Percentiles rank a stretch among this genome's conserved stretches.
Evolutionary conservation across 2,329 filamentous ascomycete genomes (phyloP).

Genomic region (Alternaria conjuncta): DNA sequence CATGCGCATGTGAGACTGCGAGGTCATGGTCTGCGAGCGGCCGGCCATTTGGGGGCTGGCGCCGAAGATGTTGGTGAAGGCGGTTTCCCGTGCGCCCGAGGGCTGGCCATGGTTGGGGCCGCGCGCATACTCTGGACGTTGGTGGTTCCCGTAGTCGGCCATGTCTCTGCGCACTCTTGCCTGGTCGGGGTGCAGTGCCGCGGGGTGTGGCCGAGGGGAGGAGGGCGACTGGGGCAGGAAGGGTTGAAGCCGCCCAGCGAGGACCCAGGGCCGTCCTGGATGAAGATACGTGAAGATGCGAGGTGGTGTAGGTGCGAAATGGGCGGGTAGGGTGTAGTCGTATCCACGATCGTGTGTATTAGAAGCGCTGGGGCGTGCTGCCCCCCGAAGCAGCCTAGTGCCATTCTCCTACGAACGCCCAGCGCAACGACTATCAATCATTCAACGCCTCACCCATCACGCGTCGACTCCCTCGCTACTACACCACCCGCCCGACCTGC

Average conservation of each 20-base stretch:
- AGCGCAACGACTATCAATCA: conserved; percentile 18
- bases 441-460: conserved; percentile 9
- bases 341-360: conserved; percentile 14
- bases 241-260: conserved; percentile 12
- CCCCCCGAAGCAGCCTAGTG: background rate
- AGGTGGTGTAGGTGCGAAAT: conserved; percentile 9
- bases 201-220: conserved; percentile 3
- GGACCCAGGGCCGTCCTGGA: background rate
- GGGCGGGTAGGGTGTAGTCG: conserved; percentile 7
- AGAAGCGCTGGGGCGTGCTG: conserved; percentile 14
- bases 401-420: conserved; percentile 21
- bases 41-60: conserved; percentile 76
- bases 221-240: conserved; percentile 8
- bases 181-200: conserved; percentile 19
- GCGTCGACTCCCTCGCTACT: conserved; percentile 3
- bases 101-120: conserved; percentile 60
- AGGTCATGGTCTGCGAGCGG: conserved; percentile 94
- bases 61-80: conserved; percentile 96
- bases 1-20: conserved; percentile 68
- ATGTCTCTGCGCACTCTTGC: conserved; percentile 47
- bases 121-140: conserved; percentile 65
- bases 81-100: conserved; percentile 81
- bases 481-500: background rate
- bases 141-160: conserved; percentile 70
- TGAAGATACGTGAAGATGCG: conserved; percentile 1